Percentiles rank a stretch among this genome's conserved stretches.
These are phyloP conservation scores for Viola odorata DNA, from an alignment of 345 rosid species.

Conservation along the genomic window DNA sequence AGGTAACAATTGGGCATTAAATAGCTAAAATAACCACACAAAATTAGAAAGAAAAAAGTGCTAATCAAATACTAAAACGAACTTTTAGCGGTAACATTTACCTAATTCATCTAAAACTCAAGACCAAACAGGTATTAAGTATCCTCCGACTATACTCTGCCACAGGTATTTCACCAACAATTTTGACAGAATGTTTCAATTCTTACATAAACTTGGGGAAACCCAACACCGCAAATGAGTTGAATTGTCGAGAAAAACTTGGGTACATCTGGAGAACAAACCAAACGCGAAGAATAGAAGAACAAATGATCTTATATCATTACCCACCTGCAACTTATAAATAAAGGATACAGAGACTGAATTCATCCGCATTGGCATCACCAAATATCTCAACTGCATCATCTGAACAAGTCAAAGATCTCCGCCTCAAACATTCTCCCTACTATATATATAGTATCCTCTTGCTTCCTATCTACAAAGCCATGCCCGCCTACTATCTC, in stretches of 20 bases:
- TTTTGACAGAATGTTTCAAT: neutral
- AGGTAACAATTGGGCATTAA: too few relatives aligned
- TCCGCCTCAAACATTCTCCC: neutral
- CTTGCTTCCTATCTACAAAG: conserved; percentile 19
- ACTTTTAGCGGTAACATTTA: too few relatives aligned
- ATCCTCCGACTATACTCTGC: conserved; percentile 1
- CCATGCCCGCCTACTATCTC: neutral
- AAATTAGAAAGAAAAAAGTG: too few relatives aligned
- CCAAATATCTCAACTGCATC: conserved; percentile 8
- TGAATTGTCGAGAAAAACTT: neutral
- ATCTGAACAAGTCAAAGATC: conserved; percentile 3
- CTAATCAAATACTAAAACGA: too few relatives aligned
- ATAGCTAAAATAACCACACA: too few relatives aligned
- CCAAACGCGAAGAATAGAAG: neutral
- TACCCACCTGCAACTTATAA: neutral
- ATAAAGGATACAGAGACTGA: neutral
- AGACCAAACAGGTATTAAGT: conserved; percentile 2
- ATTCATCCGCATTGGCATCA: neutral
- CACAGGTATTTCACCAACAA: neutral
- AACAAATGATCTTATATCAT: neutral
- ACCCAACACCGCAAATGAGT: neutral
- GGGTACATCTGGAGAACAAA: neutral
- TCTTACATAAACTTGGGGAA: neutral
- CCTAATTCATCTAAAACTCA: too few relatives aligned
- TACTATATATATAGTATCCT: neutral